These are phyloP conservation scores for Aurifilum marmelostoma DNA, from an alignment of 2,329 filamentous ascomycete species.

Conservation along the genomic window DNA sequence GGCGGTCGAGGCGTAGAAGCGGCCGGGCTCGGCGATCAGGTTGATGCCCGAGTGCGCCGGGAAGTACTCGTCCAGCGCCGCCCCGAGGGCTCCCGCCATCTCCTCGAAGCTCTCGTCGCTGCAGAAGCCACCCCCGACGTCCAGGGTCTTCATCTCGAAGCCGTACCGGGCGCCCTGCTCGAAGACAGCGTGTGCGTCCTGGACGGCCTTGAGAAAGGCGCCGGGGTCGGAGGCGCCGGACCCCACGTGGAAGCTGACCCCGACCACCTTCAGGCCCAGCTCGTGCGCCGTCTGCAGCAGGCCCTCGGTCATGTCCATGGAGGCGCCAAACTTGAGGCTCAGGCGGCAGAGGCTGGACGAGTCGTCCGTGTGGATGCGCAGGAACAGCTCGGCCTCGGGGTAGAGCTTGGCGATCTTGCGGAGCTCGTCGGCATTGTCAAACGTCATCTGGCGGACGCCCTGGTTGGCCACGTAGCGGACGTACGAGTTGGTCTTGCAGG, in stretches of 20 bases:
- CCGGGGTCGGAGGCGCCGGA: slow-evolving; percentile 94
- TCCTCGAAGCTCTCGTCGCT: slow-evolving; percentile 82
- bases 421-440: slow-evolving; percentile 97
- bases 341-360: slow-evolving; percentile 91
- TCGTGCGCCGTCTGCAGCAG: slow-evolving; percentile 80
- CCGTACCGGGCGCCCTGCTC: slow-evolving; percentile 78
- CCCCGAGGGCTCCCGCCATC: slow-evolving; percentile 80
- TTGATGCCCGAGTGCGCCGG: slow-evolving; percentile 71
- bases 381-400: slow-evolving; percentile 85
- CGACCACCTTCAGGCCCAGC: slow-evolving; percentile 86
- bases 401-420: slow-evolving; percentile 96
- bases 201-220: slow-evolving; percentile 87
- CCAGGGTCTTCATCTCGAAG: slow-evolving; percentile 81
- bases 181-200: slow-evolving; percentile 87
- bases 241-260: slow-evolving; percentile 97
- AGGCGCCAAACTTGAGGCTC: slow-evolving; percentile 96
- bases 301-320: slow-evolving; percentile 76
- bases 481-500: slow-evolving; percentile 99
- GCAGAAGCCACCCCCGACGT: slow-evolving; percentile 92
- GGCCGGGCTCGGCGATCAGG: slow-evolving; percentile 93
- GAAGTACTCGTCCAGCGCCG: slow-evolving; percentile 86
- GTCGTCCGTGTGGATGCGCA: slow-evolving; percentile 96
- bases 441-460: slow-evolving; percentile 97
- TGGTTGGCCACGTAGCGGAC: slow-evolving; percentile 83
- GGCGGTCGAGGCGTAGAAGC: slow-evolving; percentile 91